phyloP scores from a whole-genome alignment of 2,329 filamentous ascomycete species.

The Aureobasidium musti region DNA sequence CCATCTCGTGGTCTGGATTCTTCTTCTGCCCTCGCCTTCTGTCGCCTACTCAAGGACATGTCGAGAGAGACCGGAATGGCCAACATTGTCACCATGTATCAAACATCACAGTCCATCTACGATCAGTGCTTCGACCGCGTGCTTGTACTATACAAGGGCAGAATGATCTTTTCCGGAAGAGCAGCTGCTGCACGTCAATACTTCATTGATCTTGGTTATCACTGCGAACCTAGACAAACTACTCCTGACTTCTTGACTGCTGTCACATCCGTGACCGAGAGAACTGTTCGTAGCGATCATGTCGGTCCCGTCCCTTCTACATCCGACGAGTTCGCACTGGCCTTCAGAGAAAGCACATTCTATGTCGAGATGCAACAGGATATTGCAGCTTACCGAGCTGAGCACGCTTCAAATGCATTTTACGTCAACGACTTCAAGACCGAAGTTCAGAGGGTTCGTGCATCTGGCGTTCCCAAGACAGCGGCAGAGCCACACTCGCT shows the following conservation, averaged over 20 bases:
- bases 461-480: slow-evolving; percentile 16
- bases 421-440: slow-evolving; percentile 28
- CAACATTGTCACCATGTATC: slow-evolving; percentile 61
- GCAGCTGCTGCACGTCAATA: slow-evolving; percentile 63
- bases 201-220: slow-evolving; percentile 68
- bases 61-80: slow-evolving; percentile 54
- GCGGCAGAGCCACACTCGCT: slow-evolving; percentile 26
- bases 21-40: slow-evolving; percentile 62
- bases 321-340: slow-evolving; percentile 66
- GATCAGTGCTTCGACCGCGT: slow-evolving; percentile 72
- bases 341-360: slow-evolving; percentile 46
- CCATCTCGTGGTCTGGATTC: slow-evolving; percentile 56
- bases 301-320: slow-evolving; percentile 65
- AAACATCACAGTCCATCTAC: slow-evolving; percentile 54
- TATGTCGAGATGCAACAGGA: slow-evolving; percentile 50
- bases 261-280: slow-evolving; percentile 67
- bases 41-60: slow-evolving; percentile 54
- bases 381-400: slow-evolving; percentile 54
- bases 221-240: slow-evolving; percentile 66
- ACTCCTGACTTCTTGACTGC: slow-evolving; percentile 73
- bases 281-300: slow-evolving; percentile 58
- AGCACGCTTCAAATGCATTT: slow-evolving; percentile 20
- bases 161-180: slow-evolving; percentile 72
- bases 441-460: slow-evolving; percentile 17
- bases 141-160: slow-evolving; percentile 72